Base-by-base conservation (phyloP, 805 yeast species). In the Monosporozyma unispora region DNA sequence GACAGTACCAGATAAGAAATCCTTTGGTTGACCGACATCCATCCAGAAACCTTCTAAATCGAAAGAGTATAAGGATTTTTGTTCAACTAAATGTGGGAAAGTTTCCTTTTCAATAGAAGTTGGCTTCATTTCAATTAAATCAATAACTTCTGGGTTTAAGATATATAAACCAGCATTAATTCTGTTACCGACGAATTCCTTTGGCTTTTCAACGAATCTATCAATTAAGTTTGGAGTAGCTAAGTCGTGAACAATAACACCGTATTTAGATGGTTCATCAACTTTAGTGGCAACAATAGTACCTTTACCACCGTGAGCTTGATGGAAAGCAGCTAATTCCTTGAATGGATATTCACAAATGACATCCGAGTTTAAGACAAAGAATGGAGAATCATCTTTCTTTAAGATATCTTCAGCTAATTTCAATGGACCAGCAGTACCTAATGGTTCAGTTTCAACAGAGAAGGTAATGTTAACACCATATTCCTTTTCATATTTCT, bases 11-110 rank as follows among this genome's bases (percentile, higher is more conserved):
- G 96, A 82, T 58, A 93, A 75, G 83, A 89, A 93, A 75, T 93
- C 99, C 81, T 91, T 93, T 80, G 99, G 99, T 79, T 93, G 99
- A 73, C 99, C 99, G 61, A 93, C 97, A 73, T 93, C 99, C 99
- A 93, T 93, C 99, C 99, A 93, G 87, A 82, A 93, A 59, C 99
- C 98, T 78, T 93, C 97, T 67, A 93, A 81, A 73, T 93, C 99
- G 67, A 87, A 93, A 49, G 98, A 90, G 79, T 83, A 93, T 64
- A 93, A 79, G 53, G 84, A 79, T 67, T 84, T 89, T 68, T 84
- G 75, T 73, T 87, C 95, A 58, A 95, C 97, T 63, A 93, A 80
- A 64, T 77, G 74, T 64, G 99, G 99, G 96, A 93, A 93, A 61
- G 97, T 90, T 80, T 93, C 99, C 84, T 90, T 90, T 80, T 93